Base-by-base conservation (phyloP, 129 eudicot genomes). In the Artemisia tridentata region DNA sequence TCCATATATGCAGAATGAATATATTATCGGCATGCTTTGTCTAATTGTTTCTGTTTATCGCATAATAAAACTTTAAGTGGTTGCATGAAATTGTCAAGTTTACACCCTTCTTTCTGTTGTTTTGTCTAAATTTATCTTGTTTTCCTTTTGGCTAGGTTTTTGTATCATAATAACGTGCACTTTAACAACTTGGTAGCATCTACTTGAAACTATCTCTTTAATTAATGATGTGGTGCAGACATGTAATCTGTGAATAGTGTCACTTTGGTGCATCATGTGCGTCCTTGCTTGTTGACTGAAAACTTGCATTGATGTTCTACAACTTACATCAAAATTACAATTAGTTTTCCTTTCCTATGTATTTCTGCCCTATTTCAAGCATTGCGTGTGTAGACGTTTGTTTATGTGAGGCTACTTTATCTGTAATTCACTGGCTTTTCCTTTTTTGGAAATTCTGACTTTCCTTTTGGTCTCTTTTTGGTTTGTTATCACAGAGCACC, bases 401-500 rank as follows among this genome's bases (percentile, higher is more conserved):
- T 65, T 65, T 65, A 41, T 65, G 66, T 53, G 27, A 38, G 64
- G 68, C 74, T 76, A 52, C 31, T 49, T 29, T 51, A 34, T 41
- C 71, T 56, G 0, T 50, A 50, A n/a, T 23, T 46, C 68, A 25
- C 47, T 47, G 47, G 6, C 58, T 45, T 53, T 45, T 68, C 53
- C 64, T 76, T 68, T 38, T 29, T 29, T 18, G 47, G 76, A 51
- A 20, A 78, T 23, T 61, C 17, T 59, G 17, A 74, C 17, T 47
- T 25, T 65, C 67, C 2, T 77, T 71, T 45, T 25, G 62, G 59
- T 67, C 41, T 57, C 29, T 74, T 72, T 48, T 51, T 34, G 18
- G 59, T 63, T 63, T 69, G 43, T 64, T 69, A 20, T 78, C 46
- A 66, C 96, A 93, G 99, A 93, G 84, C 99, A 93, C 86, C 82